These are phyloP conservation scores for Chrysosporium queenslandicum DNA, from an alignment of 2,329 filamentous ascomycete genomes.

Conservation along the genomic window DNA sequence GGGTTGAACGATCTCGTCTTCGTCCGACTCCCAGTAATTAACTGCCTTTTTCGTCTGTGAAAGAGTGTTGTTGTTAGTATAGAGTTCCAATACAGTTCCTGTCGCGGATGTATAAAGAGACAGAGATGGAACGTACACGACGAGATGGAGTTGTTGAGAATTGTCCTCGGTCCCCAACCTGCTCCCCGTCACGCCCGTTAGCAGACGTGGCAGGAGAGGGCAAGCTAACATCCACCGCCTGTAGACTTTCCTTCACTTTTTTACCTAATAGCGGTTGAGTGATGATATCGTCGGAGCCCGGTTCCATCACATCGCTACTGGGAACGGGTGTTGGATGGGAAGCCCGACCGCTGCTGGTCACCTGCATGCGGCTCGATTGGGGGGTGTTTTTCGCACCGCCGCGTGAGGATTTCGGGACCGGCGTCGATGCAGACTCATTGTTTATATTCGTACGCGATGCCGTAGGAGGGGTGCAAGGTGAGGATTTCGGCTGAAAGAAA, in stretches of 20 bases:
- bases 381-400: conserved; percentile 19
- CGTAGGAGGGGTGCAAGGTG: conserved; percentile 35
- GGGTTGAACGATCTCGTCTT: conserved; percentile 58
- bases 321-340: conserved; percentile 60
- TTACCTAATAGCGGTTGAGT: conserved; percentile 24
- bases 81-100: not conserved
- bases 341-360: conserved; percentile 35
- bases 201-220: conserved; percentile 36
- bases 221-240: conserved; percentile 47
- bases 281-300: conserved; percentile 51
- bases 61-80: not conserved
- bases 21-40: conserved; percentile 78
- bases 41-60: conserved; percentile 49
- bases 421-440: conserved; percentile 13
- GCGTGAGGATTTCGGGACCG: conserved; percentile 16
- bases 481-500: conserved; percentile 58
- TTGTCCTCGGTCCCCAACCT: conserved; percentile 38
- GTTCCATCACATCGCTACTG: conserved; percentile 65
- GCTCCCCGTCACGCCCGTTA: conserved; percentile 32
- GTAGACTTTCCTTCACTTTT: conserved; percentile 29
- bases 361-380: conserved; percentile 37
- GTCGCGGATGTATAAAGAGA: not conserved
- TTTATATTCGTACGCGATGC: conserved; percentile 20
- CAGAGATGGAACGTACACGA: conserved; percentile 48
- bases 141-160: conserved; percentile 62